Conservation (phyloP, 2,329 filamentous ascomycete genomes). For the Aspergillus pseudoviridinutans region DNA sequence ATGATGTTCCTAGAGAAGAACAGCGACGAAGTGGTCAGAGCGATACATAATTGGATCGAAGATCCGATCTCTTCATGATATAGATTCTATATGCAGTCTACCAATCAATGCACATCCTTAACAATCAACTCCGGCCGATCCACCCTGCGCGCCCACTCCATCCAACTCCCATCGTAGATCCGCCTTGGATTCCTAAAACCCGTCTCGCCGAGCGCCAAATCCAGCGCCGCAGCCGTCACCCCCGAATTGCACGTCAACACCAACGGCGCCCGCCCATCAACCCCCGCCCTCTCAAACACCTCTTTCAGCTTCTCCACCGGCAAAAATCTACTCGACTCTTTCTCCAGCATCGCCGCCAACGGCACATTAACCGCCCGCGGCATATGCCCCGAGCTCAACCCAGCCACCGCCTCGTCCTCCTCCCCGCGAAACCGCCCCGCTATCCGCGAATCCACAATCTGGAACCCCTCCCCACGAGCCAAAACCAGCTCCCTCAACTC, state of each 20-base stretch:
- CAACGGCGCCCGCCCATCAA: constrained; percentile 8
- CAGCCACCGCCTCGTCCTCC: constrained; percentile 12
- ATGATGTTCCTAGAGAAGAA: constrained; percentile 36
- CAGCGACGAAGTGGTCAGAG: constrained; percentile 15
- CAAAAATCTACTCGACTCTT: constrained; percentile 10
- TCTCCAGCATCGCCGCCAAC: constrained; percentile 16
- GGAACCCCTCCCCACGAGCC: neutral
- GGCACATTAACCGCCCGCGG: constrained; percentile 25
- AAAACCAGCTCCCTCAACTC: constrained; percentile 9
- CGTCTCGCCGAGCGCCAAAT: constrained; percentile 18
- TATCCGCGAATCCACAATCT: constrained; percentile 21
- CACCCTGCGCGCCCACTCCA: constrained; percentile 24
- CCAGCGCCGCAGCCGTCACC: constrained; percentile 25
- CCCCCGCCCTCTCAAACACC: constrained; percentile 14
- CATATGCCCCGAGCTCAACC: constrained; percentile 22
- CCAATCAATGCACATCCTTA: neutral
- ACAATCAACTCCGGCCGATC: constrained; percentile 10
- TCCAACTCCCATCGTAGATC: constrained; percentile 32
- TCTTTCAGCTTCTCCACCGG: neutral
- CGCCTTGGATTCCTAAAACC: constrained; percentile 16
- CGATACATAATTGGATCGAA: constrained; percentile 10
- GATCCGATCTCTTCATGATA: neutral
- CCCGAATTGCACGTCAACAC: constrained; percentile 30
- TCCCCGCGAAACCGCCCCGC: constrained; percentile 16
- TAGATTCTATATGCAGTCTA: neutral